phyloP scores from a whole-genome alignment of 75 land plant genomes.

The Cunninghamia lanceolata region DNA sequence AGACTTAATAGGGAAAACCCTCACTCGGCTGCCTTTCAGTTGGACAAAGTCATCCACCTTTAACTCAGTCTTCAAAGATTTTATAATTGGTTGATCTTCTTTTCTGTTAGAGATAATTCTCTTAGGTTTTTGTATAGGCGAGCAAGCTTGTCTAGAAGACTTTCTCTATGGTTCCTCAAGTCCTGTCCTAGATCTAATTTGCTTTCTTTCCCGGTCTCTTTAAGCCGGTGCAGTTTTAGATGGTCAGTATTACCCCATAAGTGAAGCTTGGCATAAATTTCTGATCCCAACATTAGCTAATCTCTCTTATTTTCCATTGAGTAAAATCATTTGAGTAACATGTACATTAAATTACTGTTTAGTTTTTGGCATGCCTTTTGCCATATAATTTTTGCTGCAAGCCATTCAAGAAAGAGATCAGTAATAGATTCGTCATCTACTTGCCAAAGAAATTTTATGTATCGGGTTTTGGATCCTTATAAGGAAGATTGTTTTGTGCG shows the following conservation, averaged over 20 bases:
- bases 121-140: background rate
- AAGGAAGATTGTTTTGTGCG: background rate
- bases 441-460: background rate
- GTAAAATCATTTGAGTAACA: background rate
- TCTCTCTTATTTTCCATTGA: background rate
- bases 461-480: background rate
- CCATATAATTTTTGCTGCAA: background rate
- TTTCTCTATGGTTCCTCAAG: background rate
- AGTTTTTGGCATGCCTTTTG: background rate
- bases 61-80: background rate
- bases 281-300: background rate
- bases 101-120: background rate
- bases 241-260: background rate
- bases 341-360: background rate
- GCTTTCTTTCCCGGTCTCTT: background rate
- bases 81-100: background rate
- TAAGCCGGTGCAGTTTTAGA: background rate
- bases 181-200: background rate
- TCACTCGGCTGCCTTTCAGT: background rate
- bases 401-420: background rate
- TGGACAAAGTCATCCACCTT: background rate
- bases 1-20: background rate
- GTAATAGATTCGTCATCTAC: background rate
- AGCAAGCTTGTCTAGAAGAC: background rate
- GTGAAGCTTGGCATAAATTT: background rate